Evolutionary conservation across 495 filamentous ascomycete genomes (phyloP).

Genomic region (Xylaria acuta): DNA sequence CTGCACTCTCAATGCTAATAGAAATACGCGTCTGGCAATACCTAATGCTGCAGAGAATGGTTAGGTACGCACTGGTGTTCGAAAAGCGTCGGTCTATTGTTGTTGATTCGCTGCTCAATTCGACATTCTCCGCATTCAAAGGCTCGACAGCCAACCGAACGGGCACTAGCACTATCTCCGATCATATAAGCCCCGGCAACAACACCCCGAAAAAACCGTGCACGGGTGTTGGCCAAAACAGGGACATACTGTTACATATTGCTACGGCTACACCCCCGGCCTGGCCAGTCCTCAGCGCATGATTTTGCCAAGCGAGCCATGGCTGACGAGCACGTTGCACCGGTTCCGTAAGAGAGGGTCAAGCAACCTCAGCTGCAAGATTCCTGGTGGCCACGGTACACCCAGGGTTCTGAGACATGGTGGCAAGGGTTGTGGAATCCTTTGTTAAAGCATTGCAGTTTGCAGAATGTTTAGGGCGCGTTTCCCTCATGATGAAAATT

Average conservation of each 20-base stretch:
- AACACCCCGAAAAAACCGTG: no score
- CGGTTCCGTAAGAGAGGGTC: conserved; percentile 10
- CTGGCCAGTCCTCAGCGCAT: no score
- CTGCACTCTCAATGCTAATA: no score
- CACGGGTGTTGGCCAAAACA: no score
- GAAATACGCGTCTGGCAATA: no score
- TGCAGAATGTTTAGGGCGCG: not conserved
- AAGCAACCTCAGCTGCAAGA: conserved; percentile 28
- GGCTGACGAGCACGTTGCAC: conserved; percentile 19
- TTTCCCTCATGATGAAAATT: no score
- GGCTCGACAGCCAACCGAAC: conserved; percentile 32
- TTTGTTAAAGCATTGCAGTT: conserved; percentile 20
- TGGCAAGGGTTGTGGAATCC: conserved; percentile 10
- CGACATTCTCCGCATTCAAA: conserved; percentile 32
- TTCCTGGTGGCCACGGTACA: conserved; percentile 19
- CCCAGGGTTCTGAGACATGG: conserved; percentile 25
- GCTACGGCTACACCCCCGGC: conserved; percentile 14
- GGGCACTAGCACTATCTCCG: no score
- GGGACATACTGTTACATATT: no score
- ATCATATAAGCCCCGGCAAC: no score
- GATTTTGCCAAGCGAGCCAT: conserved; percentile 22
- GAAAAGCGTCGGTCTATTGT: conserved; percentile 24
- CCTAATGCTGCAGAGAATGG: no score
- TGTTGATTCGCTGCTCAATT: conserved; percentile 32
- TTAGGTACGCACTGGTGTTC: conserved; percentile 27